Evolutionary conservation across 129 eudicot genomes (phyloP).

Genomic region (Centaurea solstitialis): DNA sequence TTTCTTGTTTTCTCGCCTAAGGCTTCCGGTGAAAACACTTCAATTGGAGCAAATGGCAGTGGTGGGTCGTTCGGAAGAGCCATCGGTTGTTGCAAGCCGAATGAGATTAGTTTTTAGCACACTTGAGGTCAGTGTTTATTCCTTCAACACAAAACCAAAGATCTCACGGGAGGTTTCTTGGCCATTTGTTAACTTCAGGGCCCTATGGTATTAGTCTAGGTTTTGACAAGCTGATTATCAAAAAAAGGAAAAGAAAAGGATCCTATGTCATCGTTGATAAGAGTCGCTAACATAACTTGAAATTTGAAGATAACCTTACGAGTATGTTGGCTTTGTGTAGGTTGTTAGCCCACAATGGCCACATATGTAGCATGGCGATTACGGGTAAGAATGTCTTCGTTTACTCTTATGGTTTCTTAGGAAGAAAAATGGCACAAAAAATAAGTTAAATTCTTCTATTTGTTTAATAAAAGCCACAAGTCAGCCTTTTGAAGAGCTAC

Average conservation of each 20-base stretch:
- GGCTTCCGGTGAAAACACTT: conserved; percentile 99
- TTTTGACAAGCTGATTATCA: not conserved
- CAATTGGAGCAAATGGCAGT: conserved; percentile 98
- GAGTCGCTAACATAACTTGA: not conserved
- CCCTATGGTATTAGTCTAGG: not conserved
- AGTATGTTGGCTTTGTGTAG: conserved; percentile 41
- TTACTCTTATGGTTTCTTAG: not conserved
- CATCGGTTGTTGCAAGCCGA: conserved; percentile 93
- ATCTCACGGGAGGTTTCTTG: not conserved
- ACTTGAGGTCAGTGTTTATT: conserved; percentile 68
- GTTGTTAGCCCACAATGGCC: conserved; percentile 99
- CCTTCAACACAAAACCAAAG: not conserved
- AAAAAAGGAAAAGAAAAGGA: not conserved
- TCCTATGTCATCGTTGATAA: not conserved
- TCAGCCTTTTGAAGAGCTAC: not conserved
- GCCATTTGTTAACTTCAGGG: not conserved
- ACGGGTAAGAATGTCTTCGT: not conserved
- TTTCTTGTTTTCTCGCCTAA: not conserved
- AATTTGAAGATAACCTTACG: conserved; percentile 9
- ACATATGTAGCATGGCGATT: conserved; percentile 38
- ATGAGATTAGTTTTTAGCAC: conserved; percentile 98
- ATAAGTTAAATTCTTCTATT: not conserved
- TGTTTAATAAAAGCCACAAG: not conserved
- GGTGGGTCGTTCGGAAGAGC: conserved; percentile 80
- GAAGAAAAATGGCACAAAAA: not conserved